A percentile compares a stretch with the other conserved stretches of the same genome.
Evolutionary conservation across 2,329 filamentous ascomycete genomes (phyloP).

Genomic region (Phaeosphaeriaceae sp.): DNA sequence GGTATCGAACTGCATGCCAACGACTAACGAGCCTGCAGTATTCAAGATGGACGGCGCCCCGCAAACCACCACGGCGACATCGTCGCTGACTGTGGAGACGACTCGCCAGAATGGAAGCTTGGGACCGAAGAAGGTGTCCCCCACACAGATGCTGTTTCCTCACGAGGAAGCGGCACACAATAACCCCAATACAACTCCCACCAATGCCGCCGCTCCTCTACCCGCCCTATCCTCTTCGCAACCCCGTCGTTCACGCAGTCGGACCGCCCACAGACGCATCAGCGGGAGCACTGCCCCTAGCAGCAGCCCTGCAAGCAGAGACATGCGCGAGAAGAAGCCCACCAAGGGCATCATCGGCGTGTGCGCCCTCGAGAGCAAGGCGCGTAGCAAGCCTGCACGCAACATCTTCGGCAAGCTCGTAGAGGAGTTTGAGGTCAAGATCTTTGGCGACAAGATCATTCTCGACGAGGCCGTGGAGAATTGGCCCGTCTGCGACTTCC

Average conservation of each 20-base stretch:
- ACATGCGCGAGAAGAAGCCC: conserved; percentile 61
- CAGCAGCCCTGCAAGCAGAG: conserved; percentile 75
- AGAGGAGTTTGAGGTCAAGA: conserved; percentile 92
- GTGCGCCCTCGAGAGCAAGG: conserved; percentile 94
- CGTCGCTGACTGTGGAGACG: conserved; percentile 53
- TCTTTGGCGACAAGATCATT: conserved; percentile 99
- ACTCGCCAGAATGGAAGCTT: conserved; percentile 52
- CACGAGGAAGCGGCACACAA: conserved; percentile 31
- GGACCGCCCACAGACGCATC: conserved; percentile 72
- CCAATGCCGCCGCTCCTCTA: conserved; percentile 22
- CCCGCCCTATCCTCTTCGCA: conserved; percentile 16
- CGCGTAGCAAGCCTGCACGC: conserved; percentile 92
- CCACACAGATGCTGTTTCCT: conserved; percentile 44
- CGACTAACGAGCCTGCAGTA: conserved; percentile 17
- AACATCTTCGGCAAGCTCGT: conserved; percentile 95
- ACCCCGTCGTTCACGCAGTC: conserved; percentile 46
- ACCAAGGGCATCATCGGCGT: conserved; percentile 79
- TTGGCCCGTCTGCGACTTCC: conserved; percentile 94
- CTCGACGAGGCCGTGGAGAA: conserved; percentile 96
- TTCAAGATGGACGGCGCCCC: conserved; percentile 37
- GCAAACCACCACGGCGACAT: conserved; percentile 52
- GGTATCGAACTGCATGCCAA: conserved; percentile 3
- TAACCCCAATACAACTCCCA: conserved; percentile 20
- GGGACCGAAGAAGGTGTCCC: conserved; percentile 46
- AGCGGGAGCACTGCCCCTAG: conserved; percentile 84